These are phyloP conservation scores for Rubia yunnanensis DNA, from an alignment of 257 asterid genomes.

Conservation along the genomic window DNA sequence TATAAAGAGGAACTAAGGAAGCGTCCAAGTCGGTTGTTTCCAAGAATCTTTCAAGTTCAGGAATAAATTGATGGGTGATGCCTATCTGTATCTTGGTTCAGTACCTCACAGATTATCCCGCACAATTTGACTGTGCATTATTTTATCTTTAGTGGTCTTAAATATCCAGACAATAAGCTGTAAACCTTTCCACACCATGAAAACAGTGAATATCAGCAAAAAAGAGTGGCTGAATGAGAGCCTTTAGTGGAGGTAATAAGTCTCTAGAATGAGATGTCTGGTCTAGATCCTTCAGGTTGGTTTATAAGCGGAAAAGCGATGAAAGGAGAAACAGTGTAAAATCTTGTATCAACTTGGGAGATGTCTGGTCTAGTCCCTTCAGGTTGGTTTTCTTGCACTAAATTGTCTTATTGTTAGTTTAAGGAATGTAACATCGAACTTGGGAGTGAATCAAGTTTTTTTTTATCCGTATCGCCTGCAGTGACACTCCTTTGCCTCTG, in stretches of 20 bases:
- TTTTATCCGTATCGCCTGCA: background rate
- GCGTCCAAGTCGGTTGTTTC: background rate
- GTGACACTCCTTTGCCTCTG: background rate
- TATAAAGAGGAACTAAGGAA: background rate
- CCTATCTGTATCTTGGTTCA: background rate
- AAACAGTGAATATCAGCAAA: background rate
- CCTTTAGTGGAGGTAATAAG: background rate
- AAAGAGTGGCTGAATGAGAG: background rate
- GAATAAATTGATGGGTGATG: background rate
- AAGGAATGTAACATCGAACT: background rate
- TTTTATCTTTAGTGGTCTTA: no score
- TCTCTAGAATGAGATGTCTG: background rate
- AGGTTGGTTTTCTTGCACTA: no score
- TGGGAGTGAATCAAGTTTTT: background rate
- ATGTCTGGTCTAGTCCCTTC: no score
- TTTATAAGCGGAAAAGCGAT: background rate
- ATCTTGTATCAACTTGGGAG: background rate
- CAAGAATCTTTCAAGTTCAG: background rate
- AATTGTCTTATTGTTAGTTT: background rate
- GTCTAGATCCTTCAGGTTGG: background rate
- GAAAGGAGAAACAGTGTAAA: background rate
- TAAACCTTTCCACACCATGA: background rate
- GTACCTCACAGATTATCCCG: background rate
- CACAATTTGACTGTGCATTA: background rate
- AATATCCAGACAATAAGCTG: no score